Base-by-base conservation (phyloP, 83 land plant species). In the Thuja plicata region DNA sequence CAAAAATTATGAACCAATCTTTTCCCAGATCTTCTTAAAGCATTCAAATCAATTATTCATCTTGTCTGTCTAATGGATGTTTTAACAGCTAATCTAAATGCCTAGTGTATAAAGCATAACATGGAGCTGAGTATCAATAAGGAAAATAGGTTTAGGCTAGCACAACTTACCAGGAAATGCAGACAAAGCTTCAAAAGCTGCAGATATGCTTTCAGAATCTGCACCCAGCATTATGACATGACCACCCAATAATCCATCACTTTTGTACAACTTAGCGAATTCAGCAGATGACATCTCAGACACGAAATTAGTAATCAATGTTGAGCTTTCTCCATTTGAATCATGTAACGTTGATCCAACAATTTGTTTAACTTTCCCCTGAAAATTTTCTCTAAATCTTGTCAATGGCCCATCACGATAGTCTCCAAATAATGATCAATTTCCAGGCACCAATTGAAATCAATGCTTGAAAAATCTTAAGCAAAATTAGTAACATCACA, bases 331-430 rank as follows among this genome's bases (percentile, higher is more conserved):
- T 57, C 85, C 88, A 85, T 90, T 73, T 15, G 87, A 90, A 91
- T 98, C 99, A 32, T 87, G 78, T 41, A 98, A 93, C 12, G 99
- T 97, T 24, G 99, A 98, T 62, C 99, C 99, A 90, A 97, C 99
- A 88, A 97, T 98, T 89, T 97, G 99, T 86, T 98, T 98, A 86
- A 98, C 99, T 91, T 98, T 98, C 13, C 99, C 99, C 99, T 98
- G 87, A 48, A 90, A 71, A 21, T 32, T 50, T 85, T 10, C 40
- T 34, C 34, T 11, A 55, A 76, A 34, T 12, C 17, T 9, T 34
- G 38, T 76, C 17, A 34, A 35, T 0, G 1, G 38, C 35, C 38
- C 19, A 76, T 76, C 35, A 5, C 35, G 79, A 76, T 76, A 8
- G 17, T 35, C 79, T 76, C 35, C 79, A 76, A 32, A 76, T 34